Evolutionary conservation across 1,284 basidiomycete genomes (phyloP), one percentile per base, ranked within the genome.

Genomic region (Tranzscheliella williamsii): DNA sequence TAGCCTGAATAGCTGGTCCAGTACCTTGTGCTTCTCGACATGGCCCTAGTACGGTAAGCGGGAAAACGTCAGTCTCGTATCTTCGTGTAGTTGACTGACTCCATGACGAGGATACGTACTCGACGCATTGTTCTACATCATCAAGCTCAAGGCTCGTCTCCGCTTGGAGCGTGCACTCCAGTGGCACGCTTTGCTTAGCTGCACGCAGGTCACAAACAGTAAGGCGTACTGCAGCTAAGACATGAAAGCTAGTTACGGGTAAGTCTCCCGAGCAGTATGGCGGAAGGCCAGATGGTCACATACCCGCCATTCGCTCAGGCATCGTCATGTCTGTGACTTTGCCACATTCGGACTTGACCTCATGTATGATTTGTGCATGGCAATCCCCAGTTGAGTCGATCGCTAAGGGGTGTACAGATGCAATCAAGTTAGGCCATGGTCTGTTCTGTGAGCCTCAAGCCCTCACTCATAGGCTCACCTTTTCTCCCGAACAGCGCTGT

Each of bases 1-100:
- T 67, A 63, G 13, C 64, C 64, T 4, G 60, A 48, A 29, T 64
- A 67, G 41, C 44, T 48, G 4, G 60, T 58, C 64, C 64, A 67
- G 15, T 48, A 38, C n/a, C 52, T 35, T 3, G 42, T 41, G 37
- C 52, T 62, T 13, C 60, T 46, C 7, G 54, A 55, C 5, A 67
- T 23, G 4, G 64, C 54, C 29, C 49, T 57, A 24, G 27, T 29
- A n/a, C n/a, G n/a, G n/a, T n/a, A n/a, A n/a, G n/a, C n/a, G n/a
- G n/a, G n/a, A n/a, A n/a, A n/a, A n/a, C n/a, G n/a, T n/a, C n/a
- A n/a, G n/a, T n/a, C n/a, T n/a, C n/a, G n/a, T n/a, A n/a, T n/a
- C n/a, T n/a, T n/a, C n/a, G n/a, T n/a, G n/a, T n/a, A n/a, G n/a
- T n/a, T n/a, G n/a, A n/a, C n/a, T n/a, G n/a, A n/a, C n/a, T n/a